Evolutionary conservation across 164 flowering plant species (phyloP), one percentile per base, ranked within the genome.

Genomic region (Magnolia changhungtana): DNA sequence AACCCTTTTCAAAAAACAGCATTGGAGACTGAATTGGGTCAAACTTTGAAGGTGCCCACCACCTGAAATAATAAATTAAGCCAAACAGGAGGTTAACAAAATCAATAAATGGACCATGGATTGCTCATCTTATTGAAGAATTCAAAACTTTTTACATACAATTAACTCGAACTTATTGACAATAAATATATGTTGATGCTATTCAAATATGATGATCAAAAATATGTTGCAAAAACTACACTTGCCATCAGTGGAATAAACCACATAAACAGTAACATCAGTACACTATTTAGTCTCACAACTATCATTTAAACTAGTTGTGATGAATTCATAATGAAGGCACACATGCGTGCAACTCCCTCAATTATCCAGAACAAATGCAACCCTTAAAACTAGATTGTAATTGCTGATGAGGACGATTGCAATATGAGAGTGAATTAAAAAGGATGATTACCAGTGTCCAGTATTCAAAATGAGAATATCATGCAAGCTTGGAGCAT

Each of bases 41-140:
- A 87, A 96, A 96, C 79, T 94, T 96, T 77, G 98, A 84, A 74
- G 98, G 97, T 78, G 99, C 97, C 95, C 97, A 90, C 99, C 99
- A 96, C 99, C 99, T 96, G 78, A 76, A 64, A 76, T 49, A 24
- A 61, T 67, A 23, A 80, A 52, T 23, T n/a, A 20, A 51, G 63
- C 9, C 19, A 55, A 72, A 51, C 19, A 14, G 51, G 24, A 20
- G 23, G 37, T 20, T 72, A 19, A 20, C 51, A 63, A 16, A 70
- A 52, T 52, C 55, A 52, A 55, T 72, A 52, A 3, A 52, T 4
- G 23, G 31, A 21, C 72, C 21, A 5, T 27, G 24, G 29, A 65
- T 18, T 63, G 7, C 23, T 65, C 68, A 65, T 65, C 68, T 65
- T 21, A 4, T 65, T 8, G 13, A 65, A 13, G 5, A 65, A 64